Conservation (phyloP, 345 rosid species). For the Corchorus olitorius region DNA sequence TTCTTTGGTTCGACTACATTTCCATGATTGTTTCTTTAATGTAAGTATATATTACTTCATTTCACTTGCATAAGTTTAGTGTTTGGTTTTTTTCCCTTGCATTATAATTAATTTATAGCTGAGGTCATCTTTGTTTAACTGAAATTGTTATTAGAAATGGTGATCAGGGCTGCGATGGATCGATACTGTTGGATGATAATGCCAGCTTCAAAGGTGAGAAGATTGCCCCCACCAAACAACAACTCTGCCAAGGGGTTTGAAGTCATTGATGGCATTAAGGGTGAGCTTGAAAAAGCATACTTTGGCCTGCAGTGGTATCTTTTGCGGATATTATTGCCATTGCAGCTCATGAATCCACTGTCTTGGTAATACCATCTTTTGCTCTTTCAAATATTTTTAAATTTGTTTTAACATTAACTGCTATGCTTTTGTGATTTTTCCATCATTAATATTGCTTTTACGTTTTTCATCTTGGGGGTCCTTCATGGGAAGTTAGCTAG, state of each 20-base stretch:
- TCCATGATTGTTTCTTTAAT: slow-evolving; percentile 56
- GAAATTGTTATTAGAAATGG: too few relatives aligned
- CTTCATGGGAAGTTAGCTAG: slow-evolving; percentile 41
- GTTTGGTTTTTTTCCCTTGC: background rate
- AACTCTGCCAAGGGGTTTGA: slow-evolving; percentile 49
- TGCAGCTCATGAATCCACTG: slow-evolving; percentile 51
- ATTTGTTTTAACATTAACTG: background rate
- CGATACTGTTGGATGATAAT: slow-evolving; percentile 50
- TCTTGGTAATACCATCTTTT: slow-evolving; percentile 23
- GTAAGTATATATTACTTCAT: slow-evolving; percentile 13
- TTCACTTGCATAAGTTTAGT: background rate
- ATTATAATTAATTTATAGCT: too few relatives aligned
- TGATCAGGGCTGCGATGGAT: too few relatives aligned
- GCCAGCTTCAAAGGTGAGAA: slow-evolving; percentile 49
- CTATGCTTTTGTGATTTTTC: too few relatives aligned
- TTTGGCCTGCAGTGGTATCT: slow-evolving; percentile 51
- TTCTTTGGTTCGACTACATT: slow-evolving; percentile 26
- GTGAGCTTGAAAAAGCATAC: slow-evolving; percentile 46
- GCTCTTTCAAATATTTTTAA: too few relatives aligned
- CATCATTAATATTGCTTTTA: background rate
- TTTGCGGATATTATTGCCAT: slow-evolving; percentile 21
- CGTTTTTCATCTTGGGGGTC: slow-evolving; percentile 45
- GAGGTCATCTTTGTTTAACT: too few relatives aligned
- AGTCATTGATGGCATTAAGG: slow-evolving; percentile 44
- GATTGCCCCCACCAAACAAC: slow-evolving; percentile 40